Conservation (phyloP, 352 stramenopile species). For the Blastocystis sp. region DNA sequence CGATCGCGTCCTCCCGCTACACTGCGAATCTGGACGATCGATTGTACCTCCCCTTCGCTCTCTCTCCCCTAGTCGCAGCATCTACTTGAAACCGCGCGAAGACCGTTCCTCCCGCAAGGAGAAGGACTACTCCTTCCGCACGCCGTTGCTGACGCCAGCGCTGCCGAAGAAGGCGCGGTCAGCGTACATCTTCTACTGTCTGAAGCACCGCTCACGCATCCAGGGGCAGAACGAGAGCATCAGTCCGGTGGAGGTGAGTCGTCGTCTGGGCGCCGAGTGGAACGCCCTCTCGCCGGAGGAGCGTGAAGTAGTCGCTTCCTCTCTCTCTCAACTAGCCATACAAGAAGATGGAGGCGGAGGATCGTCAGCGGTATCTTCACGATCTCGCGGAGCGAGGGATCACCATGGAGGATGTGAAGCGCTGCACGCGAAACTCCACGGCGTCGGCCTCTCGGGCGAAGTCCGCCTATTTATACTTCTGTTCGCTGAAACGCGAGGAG, state of each 20-base stretch:
- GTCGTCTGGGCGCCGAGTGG: conserved; percentile 29
- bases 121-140: background rate
- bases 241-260: conserved; percentile 49
- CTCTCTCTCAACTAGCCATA: background rate
- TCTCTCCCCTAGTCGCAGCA: background rate
- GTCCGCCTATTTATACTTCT: conserved; percentile 50
- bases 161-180: conserved; percentile 24
- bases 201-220: conserved; percentile 28
- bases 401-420: conserved; percentile 17
- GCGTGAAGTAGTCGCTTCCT: background rate
- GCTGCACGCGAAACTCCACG: conserved; percentile 1
- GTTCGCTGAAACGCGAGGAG: conserved; percentile 18
- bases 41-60: background rate
- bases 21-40: background rate
- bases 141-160: background rate
- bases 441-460: background rate
- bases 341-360: conserved; percentile 24
- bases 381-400: background rate
- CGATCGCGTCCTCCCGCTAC: background rate
- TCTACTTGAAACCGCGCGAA: background rate
- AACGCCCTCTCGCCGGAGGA: conserved; percentile 28
- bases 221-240: conserved; percentile 34
- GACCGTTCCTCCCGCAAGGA: background rate
- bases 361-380: background rate
- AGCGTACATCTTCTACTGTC: conserved; percentile 52